Evolutionary conservation across 768 basidiomycete genomes (phyloP).

Genomic region (Dioszegia hungarica): DNA sequence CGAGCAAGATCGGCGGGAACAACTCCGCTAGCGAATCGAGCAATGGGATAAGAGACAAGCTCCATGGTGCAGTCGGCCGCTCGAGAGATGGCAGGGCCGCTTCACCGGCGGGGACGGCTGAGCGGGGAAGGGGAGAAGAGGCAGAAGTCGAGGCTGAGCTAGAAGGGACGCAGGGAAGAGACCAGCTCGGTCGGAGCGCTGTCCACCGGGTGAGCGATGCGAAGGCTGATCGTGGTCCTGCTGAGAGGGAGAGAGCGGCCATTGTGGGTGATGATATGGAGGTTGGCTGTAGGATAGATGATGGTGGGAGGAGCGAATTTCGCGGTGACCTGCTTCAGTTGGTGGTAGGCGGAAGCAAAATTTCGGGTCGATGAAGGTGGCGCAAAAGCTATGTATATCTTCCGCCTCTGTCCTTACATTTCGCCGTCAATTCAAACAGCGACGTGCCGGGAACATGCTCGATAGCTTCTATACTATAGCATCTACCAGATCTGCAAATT

Average conservation of each 20-base stretch:
- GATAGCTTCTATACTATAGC: conserved; percentile 43
- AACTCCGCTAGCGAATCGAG: conserved; percentile 62
- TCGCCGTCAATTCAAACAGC: too few species aligned
- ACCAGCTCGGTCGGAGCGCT: conserved; percentile 25
- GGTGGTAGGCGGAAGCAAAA: not conserved
- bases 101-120: conserved; percentile 19
- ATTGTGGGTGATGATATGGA: not conserved
- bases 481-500: conserved; percentile 59
- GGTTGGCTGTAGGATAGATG: not conserved
- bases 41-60: conserved; percentile 39
- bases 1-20: conserved; percentile 79
- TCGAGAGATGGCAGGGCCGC: not conserved
- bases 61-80: not conserved
- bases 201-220: conserved; percentile 11
- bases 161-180: conserved; percentile 26
- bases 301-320: conserved; percentile 2
- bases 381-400: not conserved
- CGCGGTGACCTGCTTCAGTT: not conserved
- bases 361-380: too few species aligned
- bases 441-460: too few species aligned
- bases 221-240: not conserved
- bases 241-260: not conserved
- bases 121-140: conserved; percentile 35
- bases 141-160: conserved; percentile 20
- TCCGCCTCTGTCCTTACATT: too few species aligned